Evolutionary conservation across 2,329 filamentous ascomycete genomes (phyloP), one percentile per base, ranked within the genome.

Genomic region (Fusarium sarcochroum): DNA sequence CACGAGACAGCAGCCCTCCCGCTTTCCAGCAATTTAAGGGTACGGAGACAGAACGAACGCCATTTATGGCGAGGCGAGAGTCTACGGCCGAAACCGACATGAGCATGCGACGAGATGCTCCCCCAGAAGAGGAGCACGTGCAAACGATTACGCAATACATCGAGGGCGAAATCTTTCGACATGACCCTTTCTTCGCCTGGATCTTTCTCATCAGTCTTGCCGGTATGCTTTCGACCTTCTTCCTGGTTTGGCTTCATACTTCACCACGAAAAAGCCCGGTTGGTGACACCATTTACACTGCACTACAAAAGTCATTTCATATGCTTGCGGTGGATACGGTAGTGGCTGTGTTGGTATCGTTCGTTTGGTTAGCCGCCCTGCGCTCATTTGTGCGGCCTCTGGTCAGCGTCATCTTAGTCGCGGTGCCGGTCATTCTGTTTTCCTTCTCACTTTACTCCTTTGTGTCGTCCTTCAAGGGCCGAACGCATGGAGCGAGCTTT

Each of bases 261-360:
- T 89, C 92, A 18, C 83, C 90, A 1, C 85, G 85, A 55, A 92
- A 92, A 75, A 86, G 87, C 62, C 91, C 91, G 1, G 87, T 97
- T 58, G 95, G 94, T 15, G 96, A 99, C 78, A 98, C 95, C 2
- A 93, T 99, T 60, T 99, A 99, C 79, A 93, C 92, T 15, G 94
- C 93, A 6, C 82, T 99, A 35, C 91, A 92, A 72, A 89, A 90
- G 50, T 98, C 94, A 1, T 96, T 97, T 75, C 91, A 96, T 75
- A 90, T 98, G 69, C 89, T 99, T 41, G 92, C 93, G 3, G 89
- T 96, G 52, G 97, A 98, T 80, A 98, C 96, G 1, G 79, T 98
- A 18, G 90, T 98, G n/a, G 92, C 96, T 1, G 84, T 98, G 38
- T 83, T 97, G 35, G 92, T 98, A 20, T 95, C 95, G 3, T 84